These are phyloP conservation scores for Diplocarpon mali DNA, from an alignment of 2,329 filamentous ascomycete genomes.

Conservation along the genomic window DNA sequence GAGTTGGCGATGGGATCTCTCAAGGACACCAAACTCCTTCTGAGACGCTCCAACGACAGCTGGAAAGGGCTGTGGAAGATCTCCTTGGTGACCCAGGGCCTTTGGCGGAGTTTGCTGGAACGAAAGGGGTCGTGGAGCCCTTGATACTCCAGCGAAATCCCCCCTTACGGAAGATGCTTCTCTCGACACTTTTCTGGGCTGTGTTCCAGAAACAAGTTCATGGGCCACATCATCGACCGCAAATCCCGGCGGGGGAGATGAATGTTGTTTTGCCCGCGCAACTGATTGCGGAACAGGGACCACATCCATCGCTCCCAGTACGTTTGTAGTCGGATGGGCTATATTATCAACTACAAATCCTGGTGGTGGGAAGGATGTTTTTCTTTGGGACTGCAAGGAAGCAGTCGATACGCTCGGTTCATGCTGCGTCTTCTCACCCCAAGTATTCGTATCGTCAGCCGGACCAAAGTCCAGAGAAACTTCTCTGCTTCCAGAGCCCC, in stretches of 20 bases:
- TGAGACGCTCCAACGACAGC: background rate
- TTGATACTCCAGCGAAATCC: background rate
- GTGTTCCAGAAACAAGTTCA: background rate
- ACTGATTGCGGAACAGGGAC: too few species aligned
- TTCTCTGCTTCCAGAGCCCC: background rate
- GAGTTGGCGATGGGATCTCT: background rate
- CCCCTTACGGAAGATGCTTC: too few species aligned
- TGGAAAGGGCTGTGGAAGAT: background rate
- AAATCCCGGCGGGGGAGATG: conserved; percentile 1
- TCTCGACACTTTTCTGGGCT: too few species aligned
- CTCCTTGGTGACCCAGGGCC: background rate
- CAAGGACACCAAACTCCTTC: background rate
- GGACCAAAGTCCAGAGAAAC: background rate
- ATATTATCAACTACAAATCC: background rate
- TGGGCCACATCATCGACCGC: background rate
- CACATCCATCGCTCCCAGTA: too few species aligned
- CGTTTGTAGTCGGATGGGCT: background rate
- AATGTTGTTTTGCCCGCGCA: background rate
- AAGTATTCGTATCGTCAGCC: conserved; percentile 2
- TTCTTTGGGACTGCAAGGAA: background rate
- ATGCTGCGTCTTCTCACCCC: background rate
- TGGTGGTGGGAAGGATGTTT: background rate
- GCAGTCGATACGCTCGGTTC: background rate
- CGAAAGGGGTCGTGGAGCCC: background rate
- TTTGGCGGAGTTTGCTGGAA: background rate